These are phyloP conservation scores for Plasmodium relictum DNA, from an alignment of 169 alveolate species.

Conservation along the genomic window DNA sequence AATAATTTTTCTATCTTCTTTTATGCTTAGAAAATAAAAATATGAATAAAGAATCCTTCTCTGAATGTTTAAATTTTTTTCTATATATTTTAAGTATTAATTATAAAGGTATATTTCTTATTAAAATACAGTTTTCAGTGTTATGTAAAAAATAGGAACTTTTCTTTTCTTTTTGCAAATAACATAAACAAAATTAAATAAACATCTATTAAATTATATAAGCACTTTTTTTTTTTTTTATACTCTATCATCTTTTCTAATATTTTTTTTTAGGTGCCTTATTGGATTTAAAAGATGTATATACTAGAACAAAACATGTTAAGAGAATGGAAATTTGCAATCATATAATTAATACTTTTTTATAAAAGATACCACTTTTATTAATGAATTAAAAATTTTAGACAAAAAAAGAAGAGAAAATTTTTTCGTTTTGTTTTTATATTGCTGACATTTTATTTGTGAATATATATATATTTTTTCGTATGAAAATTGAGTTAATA, in stretches of 20 bases:
- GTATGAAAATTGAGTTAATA: no score
- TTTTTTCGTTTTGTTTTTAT: no score
- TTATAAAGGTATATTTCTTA: constrained; percentile 25
- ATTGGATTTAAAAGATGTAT: constrained; percentile 17
- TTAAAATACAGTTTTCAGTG: no score
- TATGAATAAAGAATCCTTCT: constrained; percentile 19
- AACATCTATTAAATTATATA: neutral
- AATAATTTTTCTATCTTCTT: constrained; percentile 6
- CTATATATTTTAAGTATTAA: constrained; percentile 12
- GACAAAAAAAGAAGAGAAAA: no score
- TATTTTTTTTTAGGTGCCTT: constrained; percentile 36
- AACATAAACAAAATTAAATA: constrained; percentile 1
- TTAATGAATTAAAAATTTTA: no score
- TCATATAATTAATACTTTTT: constrained; percentile 28
- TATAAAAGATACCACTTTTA: constrained; percentile 9
- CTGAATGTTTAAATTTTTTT: constrained; percentile 28
- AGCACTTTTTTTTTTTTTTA: neutral
- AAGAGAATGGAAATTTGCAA: constrained; percentile 58
- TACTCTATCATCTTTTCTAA: neutral
- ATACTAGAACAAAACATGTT: constrained; percentile 52
- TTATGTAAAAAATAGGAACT: no score
- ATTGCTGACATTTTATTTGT: no score
- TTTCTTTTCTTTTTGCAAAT: neutral
- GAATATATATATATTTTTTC: no score
- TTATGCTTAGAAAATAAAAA: constrained; percentile 19